A percentile compares a stretch with the other conserved stretches of the same genome.
Conservation (phyloP, 345 rosid species). For the Corchorus capsularis region DNA sequence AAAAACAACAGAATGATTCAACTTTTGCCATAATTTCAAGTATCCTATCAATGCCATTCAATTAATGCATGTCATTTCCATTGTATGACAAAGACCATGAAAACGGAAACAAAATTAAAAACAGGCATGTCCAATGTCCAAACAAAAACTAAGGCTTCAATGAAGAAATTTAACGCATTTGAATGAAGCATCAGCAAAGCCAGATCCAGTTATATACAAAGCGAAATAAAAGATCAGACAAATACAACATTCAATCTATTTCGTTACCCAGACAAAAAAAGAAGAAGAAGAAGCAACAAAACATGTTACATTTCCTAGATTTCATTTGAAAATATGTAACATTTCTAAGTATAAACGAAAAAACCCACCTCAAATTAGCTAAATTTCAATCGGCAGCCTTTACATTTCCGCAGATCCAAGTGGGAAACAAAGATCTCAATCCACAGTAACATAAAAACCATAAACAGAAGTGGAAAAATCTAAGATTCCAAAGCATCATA, state of each 20-base stretch:
- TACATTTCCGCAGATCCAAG: slow-evolving; percentile 30
- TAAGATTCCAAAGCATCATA: slow-evolving; percentile 1
- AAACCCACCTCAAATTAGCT: neutral
- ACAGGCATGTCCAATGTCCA: neutral
- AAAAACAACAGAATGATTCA: neutral
- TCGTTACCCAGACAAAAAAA: neutral
- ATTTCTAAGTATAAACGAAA: neutral
- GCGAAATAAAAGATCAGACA: neutral
- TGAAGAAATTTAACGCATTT: neutral
- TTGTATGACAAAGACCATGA: neutral
- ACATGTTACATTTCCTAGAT: slow-evolving; percentile 9
- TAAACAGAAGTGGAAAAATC: slow-evolving; percentile 18
- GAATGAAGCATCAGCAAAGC: neutral
- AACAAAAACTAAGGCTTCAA: slow-evolving; percentile 11
- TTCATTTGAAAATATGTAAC: neutral
- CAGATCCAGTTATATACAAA: slow-evolving; percentile 17
- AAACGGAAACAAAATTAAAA: neutral
- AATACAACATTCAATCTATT: neutral
- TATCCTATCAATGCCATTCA: neutral
- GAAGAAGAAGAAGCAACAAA: neutral
- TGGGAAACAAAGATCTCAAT: slow-evolving; percentile 16
- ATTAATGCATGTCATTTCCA: neutral
- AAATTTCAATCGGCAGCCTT: neutral
- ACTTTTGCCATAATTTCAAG: neutral
- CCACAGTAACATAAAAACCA: neutral